Conservation (phyloP, 495 filamentous ascomycete genomes). For the Aspergillus saccharolyticus region DNA sequence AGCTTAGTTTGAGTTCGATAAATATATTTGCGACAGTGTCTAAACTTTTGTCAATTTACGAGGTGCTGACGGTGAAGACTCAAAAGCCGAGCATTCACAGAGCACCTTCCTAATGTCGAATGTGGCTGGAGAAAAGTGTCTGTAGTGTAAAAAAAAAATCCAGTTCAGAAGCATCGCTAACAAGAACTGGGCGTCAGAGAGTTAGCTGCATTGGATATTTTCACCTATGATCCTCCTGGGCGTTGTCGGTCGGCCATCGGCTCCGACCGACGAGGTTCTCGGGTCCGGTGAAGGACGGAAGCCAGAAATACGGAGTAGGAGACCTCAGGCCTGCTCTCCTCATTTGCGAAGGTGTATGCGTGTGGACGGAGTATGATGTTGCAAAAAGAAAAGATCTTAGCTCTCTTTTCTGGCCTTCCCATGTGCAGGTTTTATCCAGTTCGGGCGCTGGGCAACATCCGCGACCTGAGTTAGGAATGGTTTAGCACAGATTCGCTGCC, state of each 20-base stretch:
- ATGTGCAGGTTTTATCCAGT: no score
- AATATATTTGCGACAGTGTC: background rate
- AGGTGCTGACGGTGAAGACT: background rate
- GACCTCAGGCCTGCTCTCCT: background rate
- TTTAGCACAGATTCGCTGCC: background rate
- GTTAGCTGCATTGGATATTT: background rate
- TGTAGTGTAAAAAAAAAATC: background rate
- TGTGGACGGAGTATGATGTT: no score
- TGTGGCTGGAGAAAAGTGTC: background rate
- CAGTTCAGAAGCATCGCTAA: background rate
- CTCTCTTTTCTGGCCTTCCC: no score
- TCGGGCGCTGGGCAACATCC: no score
- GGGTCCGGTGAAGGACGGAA: background rate
- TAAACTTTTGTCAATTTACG: background rate
- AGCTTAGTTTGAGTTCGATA: background rate
- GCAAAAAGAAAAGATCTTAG: no score
- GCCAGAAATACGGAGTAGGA: background rate
- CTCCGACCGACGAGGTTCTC: background rate
- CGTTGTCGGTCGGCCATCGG: slow-evolving; percentile 1
- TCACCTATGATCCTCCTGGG: background rate
- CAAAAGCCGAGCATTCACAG: background rate
- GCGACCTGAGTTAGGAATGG: no score
- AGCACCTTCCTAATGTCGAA: background rate
- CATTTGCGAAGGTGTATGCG: background rate
- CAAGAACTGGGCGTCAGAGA: background rate